Evolutionary conservation across 768 basidiomycete genomes (phyloP).

Genomic region (Tremella mesenterica): DNA sequence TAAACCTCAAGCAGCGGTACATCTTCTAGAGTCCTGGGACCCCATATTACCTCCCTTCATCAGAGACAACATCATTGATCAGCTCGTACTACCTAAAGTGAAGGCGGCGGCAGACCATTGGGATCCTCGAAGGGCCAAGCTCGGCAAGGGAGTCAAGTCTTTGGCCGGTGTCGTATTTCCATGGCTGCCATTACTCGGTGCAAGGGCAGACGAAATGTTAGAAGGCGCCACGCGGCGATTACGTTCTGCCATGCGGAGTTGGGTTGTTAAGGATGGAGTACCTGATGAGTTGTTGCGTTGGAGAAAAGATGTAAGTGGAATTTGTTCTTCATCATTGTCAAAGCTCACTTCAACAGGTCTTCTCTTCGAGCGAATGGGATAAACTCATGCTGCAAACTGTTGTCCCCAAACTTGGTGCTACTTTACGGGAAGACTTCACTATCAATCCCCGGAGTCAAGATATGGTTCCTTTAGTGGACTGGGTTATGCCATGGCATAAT

Average conservation of each 20-base stretch:
- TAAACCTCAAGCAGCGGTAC: constrained; percentile 64
- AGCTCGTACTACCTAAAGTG: constrained; percentile 88
- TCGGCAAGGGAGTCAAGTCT: constrained; percentile 49
- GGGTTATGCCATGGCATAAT: constrained; percentile 66
- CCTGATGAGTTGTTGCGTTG: constrained; percentile 70
- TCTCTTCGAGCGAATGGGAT: constrained; percentile 78
- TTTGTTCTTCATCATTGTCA: neutral
- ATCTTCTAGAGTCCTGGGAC: constrained; percentile 80
- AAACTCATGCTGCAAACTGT: constrained; percentile 79
- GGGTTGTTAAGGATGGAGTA: constrained; percentile 63
- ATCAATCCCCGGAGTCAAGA: constrained; percentile 87
- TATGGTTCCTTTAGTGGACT: constrained; percentile 63
- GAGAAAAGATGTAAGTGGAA: constrained; percentile 64
- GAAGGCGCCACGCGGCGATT: constrained; percentile 81
- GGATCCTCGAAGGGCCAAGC: constrained; percentile 41
- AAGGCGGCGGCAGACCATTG: constrained; percentile 74
- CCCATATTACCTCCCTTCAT: constrained; percentile 81
- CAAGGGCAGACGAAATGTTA: constrained; percentile 72
- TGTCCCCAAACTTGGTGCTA: constrained; percentile 77
- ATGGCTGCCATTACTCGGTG: constrained; percentile 83
- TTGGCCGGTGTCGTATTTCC: constrained; percentile 82
- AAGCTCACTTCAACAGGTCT: constrained; percentile 51
- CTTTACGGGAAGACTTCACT: constrained; percentile 66
- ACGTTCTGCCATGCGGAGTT: constrained; percentile 64
- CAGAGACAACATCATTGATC: constrained; percentile 88